These are phyloP conservation scores for Vigna reflexopilosa DNA, from an alignment of 306 rosid genomes.

Conservation along the genomic window DNA sequence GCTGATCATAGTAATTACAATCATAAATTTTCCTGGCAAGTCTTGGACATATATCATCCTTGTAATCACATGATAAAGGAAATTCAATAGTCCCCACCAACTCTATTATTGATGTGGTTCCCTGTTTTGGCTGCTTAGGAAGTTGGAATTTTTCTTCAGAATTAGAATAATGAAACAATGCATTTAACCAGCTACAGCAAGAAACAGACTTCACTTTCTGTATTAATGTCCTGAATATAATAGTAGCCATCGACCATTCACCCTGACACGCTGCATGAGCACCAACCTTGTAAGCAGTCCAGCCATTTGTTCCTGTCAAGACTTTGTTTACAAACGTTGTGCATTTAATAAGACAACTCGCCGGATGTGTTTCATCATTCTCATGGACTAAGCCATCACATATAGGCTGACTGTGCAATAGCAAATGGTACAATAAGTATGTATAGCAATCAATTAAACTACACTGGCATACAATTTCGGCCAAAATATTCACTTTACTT, in stretches of 20 bases:
- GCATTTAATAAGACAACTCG: slow-evolving; percentile 7
- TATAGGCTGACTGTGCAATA: slow-evolving; percentile 52
- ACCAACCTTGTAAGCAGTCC: slow-evolving; percentile 37
- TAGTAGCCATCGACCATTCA: slow-evolving; percentile 31
- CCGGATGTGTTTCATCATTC: slow-evolving; percentile 33
- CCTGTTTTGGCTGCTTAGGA: slow-evolving; percentile 45
- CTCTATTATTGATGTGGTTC: slow-evolving; percentile 43
- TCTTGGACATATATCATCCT: slow-evolving; percentile 40
- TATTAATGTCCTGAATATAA: slow-evolving; percentile 1
- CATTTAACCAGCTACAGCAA: slow-evolving; percentile 34
- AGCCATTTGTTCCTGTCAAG: slow-evolving; percentile 26
- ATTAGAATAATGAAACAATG: slow-evolving; percentile 53
- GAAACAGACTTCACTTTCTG: slow-evolving; percentile 31
- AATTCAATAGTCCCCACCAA: slow-evolving; percentile 43
- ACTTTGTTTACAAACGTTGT: background rate
- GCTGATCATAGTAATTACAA: slow-evolving; percentile 40
- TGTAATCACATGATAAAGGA: slow-evolving; percentile 36
- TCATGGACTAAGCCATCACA: slow-evolving; percentile 52
- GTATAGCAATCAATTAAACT: slow-evolving; percentile 54
- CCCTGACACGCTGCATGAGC: slow-evolving; percentile 21
- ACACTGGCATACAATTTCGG: slow-evolving; percentile 51
- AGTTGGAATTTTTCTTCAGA: slow-evolving; percentile 57
- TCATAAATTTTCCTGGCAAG: slow-evolving; percentile 24
- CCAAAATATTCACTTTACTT: slow-evolving; percentile 23
- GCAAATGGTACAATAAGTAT: slow-evolving; percentile 50